Conservation (phyloP, 257 asterid species). For the Ocimum tenuiflorum region DNA sequence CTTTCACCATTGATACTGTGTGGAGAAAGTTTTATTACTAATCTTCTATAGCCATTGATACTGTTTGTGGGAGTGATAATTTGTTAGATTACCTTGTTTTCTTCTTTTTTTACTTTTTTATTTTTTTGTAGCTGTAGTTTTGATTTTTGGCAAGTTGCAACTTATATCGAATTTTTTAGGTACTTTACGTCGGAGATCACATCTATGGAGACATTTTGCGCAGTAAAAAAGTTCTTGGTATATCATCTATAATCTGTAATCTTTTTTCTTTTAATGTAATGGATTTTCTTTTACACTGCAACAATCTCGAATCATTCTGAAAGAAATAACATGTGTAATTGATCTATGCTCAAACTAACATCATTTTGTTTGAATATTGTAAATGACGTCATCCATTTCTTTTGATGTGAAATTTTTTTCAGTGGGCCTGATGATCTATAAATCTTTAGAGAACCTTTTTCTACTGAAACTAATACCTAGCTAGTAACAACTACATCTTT, state of each 20-base stretch:
- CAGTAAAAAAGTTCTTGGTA: constrained; percentile 93
- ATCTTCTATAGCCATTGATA: not conserved
- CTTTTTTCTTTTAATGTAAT: not conserved
- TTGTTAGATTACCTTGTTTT: constrained; percentile 3
- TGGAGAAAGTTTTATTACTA: not conserved
- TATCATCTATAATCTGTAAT: constrained; percentile 6
- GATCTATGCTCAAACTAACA: not conserved
- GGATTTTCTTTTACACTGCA: constrained; percentile 4
- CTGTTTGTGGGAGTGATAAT: not conserved
- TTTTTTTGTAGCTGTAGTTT: not conserved
- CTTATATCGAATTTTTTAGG: constrained; percentile 40
- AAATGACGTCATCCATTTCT: not conserved
- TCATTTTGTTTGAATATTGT: constrained; percentile 1
- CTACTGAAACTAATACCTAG: not conserved
- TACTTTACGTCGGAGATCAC: constrained; percentile 97
- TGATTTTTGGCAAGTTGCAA: constrained; percentile 14
- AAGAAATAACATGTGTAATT: not conserved
- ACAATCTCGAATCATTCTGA: constrained; percentile 1
- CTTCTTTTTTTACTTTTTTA: no score
- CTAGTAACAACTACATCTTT: not conserved
- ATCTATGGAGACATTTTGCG: constrained; percentile 96
- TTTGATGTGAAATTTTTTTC: not conserved
- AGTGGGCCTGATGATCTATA: constrained; percentile 5
- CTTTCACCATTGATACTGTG: not conserved
- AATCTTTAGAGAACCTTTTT: not conserved